Conservation (phyloP, 2,329 filamentous ascomycete species). For the Alternaria sp. region DNA sequence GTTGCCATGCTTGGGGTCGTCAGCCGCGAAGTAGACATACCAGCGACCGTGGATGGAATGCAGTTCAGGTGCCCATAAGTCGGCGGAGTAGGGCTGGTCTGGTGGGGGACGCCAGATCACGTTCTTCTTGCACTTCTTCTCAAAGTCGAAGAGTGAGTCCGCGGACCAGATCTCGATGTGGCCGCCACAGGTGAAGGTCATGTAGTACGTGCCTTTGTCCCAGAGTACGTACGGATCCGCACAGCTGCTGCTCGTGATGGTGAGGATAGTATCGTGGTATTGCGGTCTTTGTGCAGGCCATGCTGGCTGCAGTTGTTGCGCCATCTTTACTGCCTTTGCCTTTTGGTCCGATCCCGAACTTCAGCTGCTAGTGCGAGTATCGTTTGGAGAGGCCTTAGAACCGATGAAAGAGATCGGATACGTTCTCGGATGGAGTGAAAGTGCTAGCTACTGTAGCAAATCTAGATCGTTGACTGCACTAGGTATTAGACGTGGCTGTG, state of each 20-base stretch:
- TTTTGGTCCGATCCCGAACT: too few species aligned
- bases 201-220: constrained; percentile 53
- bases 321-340: too few species aligned
- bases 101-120: constrained; percentile 53
- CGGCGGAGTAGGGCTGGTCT: constrained; percentile 51
- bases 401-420: neutral
- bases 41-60: constrained; percentile 58
- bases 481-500: neutral
- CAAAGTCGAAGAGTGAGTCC: constrained; percentile 49
- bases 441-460: neutral
- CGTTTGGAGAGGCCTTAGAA: neutral
- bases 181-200: constrained; percentile 55
- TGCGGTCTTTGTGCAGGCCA: constrained; percentile 19
- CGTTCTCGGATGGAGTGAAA: neutral
- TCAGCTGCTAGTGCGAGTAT: too few species aligned
- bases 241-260: constrained; percentile 49
- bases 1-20: constrained; percentile 52
- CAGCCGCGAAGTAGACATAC: constrained; percentile 61
- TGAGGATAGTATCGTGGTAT: constrained; percentile 51
- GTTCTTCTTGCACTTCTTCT: constrained; percentile 45
- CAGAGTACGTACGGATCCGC: constrained; percentile 55
- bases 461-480: neutral
- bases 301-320: constrained; percentile 8
- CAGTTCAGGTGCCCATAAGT: constrained; percentile 64
- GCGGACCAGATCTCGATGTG: constrained; percentile 55